Evolutionary conservation across 2,329 filamentous ascomycete genomes (phyloP), one percentile per base, ranked within the genome.

Genomic region (Colletotrichum cuscutae): DNA sequence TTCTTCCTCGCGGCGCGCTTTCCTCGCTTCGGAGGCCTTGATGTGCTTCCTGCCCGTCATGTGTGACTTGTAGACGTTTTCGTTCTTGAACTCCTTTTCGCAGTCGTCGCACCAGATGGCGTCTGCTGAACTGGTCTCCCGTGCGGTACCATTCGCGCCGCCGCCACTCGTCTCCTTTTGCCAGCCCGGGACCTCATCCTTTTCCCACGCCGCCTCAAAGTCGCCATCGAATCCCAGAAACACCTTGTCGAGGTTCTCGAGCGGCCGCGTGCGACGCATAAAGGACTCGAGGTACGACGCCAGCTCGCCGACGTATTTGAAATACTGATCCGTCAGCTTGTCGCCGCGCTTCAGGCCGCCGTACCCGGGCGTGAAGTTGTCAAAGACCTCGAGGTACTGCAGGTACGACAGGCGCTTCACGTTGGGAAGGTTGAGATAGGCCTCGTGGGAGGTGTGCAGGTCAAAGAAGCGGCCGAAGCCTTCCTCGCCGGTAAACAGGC

Each of bases 401-500:
- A 98, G 87, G 80, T 99, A 99, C 19, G 91, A 93, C 54, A 97
- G 85, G 65, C 96, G 90, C 83, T 97, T 97, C 24, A 95, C 91
- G 65, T 93, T 92, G 2, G 95, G 93, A 9, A 99, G 87, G 80
- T 99, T 99, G 73, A 98, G 88, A 80, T 95, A 99, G 15, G 93
- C 88, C 79, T 98, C 96, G 82, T 98, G 95, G 76, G 92, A 90
- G 52, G 87, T 89, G 22, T 93, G 96, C 59, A 99, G 85, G 81
- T 99, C 97, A 78, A 99, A 94, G 83, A 94, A 99, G 77, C 95
- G 93, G 56, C 97, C 97, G 78, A 93, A 98, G 0, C 93, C 93
- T 82, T 99, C 97, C 83, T 99, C 97, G 74, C 97, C 97, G 0
- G 95, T 97, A 82, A 99, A 99, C 86, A 98, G 93, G 71, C 91